Percentiles rank a stretch among this genome's conserved stretches.
These are phyloP conservation scores for Apiotrichum gamsii DNA, from an alignment of 1,284 basidiomycete genomes.

Conservation along the genomic window DNA sequence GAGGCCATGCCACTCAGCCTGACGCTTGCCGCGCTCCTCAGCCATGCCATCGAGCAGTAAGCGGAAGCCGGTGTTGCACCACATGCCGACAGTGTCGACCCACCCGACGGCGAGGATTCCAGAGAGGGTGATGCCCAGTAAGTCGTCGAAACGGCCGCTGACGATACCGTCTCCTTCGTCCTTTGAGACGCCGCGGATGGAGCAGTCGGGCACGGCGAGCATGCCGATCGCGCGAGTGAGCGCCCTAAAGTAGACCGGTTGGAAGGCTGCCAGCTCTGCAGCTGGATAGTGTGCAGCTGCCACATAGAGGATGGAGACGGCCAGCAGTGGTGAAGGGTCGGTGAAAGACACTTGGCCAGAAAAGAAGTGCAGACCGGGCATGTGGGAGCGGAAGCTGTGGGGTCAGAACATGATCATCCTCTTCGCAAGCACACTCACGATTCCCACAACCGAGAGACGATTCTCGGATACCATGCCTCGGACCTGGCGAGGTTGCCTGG, in stretches of 20 bases:
- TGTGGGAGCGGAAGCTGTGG: slow-evolving; percentile 18
- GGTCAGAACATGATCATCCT: background rate
- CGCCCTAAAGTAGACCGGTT: slow-evolving; percentile 17
- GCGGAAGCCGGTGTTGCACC: slow-evolving; percentile 20
- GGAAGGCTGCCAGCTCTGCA: slow-evolving; percentile 12
- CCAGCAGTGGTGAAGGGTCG: slow-evolving; percentile 18
- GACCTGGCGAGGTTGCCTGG: slow-evolving; percentile 5
- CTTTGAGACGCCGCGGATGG: background rate
- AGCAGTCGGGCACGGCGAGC: slow-evolving; percentile 14
- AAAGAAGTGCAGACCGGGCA: slow-evolving; percentile 23
- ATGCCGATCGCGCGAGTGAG: slow-evolving; percentile 14
- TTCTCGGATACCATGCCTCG: slow-evolving; percentile 10
- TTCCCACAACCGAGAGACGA: slow-evolving; percentile 11
- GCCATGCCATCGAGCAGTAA: slow-evolving; percentile 20
- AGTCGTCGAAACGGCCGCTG: slow-evolving; percentile 19
- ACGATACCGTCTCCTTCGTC: slow-evolving; percentile 1
- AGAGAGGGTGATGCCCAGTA: slow-evolving; percentile 19
- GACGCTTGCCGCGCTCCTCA: slow-evolving; percentile 12
- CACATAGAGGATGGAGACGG: slow-evolving; percentile 20
- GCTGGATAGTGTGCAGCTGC: slow-evolving; percentile 16
- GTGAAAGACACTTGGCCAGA: slow-evolving; percentile 21
- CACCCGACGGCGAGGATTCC: slow-evolving; percentile 20
- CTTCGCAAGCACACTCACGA: slow-evolving; percentile 12
- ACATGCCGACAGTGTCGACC: slow-evolving; percentile 23
- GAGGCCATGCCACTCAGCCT: slow-evolving; percentile 17